Evolutionary conservation across 371 early-diverging fungal species (phyloP).

Genomic region (Rhizopus stolonifer): DNA sequence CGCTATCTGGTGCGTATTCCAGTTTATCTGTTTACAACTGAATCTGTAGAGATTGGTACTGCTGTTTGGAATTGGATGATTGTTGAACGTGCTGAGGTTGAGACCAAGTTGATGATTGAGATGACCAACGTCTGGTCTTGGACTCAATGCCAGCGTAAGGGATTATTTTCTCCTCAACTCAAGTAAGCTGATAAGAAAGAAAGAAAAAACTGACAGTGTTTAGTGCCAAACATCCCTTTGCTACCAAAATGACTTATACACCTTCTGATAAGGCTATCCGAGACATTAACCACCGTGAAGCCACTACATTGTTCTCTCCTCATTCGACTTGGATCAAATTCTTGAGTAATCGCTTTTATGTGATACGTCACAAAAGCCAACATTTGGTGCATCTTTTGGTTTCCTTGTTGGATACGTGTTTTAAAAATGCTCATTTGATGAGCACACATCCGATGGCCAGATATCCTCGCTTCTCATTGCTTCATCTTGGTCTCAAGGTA

Average conservation of each 20-base stretch:
- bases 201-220: not conserved
- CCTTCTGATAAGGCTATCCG: constrained; percentile 82
- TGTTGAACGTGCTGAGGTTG: constrained; percentile 72
- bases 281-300: constrained; percentile 60
- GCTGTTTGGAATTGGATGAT: constrained; percentile 90
- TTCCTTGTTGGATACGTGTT: constrained; percentile 75
- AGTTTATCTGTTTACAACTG: constrained; percentile 73
- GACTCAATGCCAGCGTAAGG: constrained; percentile 73
- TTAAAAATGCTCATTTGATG: constrained; percentile 59
- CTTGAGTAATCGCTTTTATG: constrained; percentile 80
- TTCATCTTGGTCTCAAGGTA: constrained; percentile 76
- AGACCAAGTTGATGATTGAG: constrained; percentile 82
- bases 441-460: constrained; percentile 76
- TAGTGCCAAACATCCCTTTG: constrained; percentile 77
- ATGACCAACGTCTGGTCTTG: constrained; percentile 84
- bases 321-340: constrained; percentile 88
- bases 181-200: constrained; percentile 25
- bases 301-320: constrained; percentile 66
- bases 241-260: constrained; percentile 88
- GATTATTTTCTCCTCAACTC: constrained; percentile 66
- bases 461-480: constrained; percentile 76
- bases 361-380: constrained; percentile 72
- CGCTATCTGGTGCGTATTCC: constrained; percentile 87
- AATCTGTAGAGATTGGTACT: constrained; percentile 76
- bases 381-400: constrained; percentile 74